Conservation (phyloP, 2,329 filamentous ascomycete species). For the Fusarium irregulare region DNA sequence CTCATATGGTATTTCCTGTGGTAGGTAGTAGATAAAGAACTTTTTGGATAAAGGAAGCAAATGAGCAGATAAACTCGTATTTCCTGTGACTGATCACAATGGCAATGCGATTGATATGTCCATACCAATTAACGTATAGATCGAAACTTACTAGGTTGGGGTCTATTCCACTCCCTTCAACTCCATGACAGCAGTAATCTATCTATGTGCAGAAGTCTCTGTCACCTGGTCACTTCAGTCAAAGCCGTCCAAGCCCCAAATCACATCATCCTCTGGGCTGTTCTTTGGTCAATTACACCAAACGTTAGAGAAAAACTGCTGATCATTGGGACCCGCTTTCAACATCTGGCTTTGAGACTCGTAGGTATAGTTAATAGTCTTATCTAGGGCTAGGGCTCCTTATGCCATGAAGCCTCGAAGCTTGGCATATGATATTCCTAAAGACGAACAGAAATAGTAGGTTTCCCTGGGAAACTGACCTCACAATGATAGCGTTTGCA, state of each 20-base stretch:
- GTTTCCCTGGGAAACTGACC: not conserved
- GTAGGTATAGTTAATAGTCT: not conserved
- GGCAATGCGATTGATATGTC: not conserved
- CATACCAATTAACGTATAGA: not conserved
- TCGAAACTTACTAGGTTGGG: not conserved
- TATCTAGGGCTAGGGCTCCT: slow-evolving; percentile 14
- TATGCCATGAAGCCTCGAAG: not conserved
- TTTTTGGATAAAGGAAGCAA: not conserved
- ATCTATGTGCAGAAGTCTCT: not conserved
- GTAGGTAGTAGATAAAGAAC: not conserved
- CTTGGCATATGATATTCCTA: not conserved
- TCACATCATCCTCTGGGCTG: not conserved
- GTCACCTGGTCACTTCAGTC: not conserved
- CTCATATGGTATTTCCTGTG: not conserved
- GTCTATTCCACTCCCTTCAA: not conserved
- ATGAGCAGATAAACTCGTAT: not conserved
- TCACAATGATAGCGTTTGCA: not conserved
- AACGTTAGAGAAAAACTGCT: not conserved
- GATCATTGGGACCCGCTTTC: not conserved
- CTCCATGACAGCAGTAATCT: not conserved
- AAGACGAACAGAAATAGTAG: not conserved
- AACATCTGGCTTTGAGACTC: not conserved
- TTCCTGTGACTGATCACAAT: not conserved
- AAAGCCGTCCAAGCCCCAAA: not conserved
- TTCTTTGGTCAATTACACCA: not conserved